Base-by-base conservation (phyloP, 805 yeast species). In the Teunomyces tritomae region DNA sequence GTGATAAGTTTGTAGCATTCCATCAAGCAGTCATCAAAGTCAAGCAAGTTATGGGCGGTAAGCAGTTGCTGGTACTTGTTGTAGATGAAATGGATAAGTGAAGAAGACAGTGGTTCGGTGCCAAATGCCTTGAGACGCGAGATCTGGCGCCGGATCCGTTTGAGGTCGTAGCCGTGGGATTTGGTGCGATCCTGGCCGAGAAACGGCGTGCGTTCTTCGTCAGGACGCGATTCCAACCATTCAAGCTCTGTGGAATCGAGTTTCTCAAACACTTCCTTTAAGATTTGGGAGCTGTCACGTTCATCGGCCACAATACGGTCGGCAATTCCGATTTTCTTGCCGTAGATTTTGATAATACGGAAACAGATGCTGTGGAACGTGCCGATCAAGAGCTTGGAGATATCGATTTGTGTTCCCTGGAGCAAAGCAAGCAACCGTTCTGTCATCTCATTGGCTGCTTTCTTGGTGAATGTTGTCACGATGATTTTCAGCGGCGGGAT, bases 401-500 rank as follows among this genome's bases (percentile, higher is more conserved):
- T 53, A 30, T 72, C 65, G 46, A 80, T 61, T 4, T 63, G 59
- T 0, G 71, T 57, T 34, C 58, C 64, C 5, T 58, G 43, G 6
- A 82, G 56, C 44, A 78, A 32, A 3, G 20, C 39, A 0, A 44
- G 47, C 14, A 92, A 65, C 36, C 98, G 72, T 28, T 80, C 85
- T 9, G 71, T 67, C 87, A 92, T 84, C 66, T 92, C 98, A 45
- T 74, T 78, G 1, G 97, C 95, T 0, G 99, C 98, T 57, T 87
- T 88, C 57, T 88, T 87, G 9, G 98, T 92, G 69, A 92, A 92
- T 0, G 98, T 91, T 5, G 97, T 89, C 16, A 91, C 94, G 1
- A 92, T 78, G 14, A 94, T 76, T 41, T 77, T 68, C 29, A 74
- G 70, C 0, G 97, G 91, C 1, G 73, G 69, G 0, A 87, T 63